Evolutionary conservation across 352 stramenopile genomes (phyloP).

Genomic region (Discostella stelligera): DNA sequence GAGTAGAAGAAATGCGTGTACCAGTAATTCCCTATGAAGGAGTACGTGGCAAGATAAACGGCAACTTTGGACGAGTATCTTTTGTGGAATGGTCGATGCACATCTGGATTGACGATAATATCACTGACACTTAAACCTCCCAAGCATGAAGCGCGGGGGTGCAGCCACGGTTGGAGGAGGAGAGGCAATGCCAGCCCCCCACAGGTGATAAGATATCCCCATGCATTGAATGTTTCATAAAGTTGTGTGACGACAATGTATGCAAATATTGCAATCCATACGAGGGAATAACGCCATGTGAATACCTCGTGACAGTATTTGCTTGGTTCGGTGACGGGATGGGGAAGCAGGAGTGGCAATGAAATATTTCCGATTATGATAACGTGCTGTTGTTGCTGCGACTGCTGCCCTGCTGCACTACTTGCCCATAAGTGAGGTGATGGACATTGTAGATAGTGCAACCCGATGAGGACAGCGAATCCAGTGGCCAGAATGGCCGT

Average conservation of each 20-base stretch:
- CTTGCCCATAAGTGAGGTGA: background rate
- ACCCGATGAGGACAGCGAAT: constrained; percentile 58
- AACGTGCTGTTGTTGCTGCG: background rate
- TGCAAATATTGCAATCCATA: constrained; percentile 86
- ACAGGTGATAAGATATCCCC: constrained; percentile 83
- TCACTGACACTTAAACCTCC: constrained; percentile 28
- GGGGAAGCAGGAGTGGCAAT: constrained; percentile 50
- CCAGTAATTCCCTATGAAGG: constrained; percentile 91
- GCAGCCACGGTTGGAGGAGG: constrained; percentile 81
- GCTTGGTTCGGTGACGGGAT: constrained; percentile 58
- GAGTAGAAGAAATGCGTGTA: constrained; percentile 90
- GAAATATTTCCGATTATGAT: background rate
- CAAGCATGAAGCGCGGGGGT: constrained; percentile 39
- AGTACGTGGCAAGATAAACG: constrained; percentile 86
- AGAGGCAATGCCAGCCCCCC: constrained; percentile 81
- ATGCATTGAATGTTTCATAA: constrained; percentile 84
- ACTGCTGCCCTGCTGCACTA: no score
- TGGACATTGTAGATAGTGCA: constrained; percentile 57
- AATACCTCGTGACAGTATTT: constrained; percentile 81
- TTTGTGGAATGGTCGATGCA: constrained; percentile 53
- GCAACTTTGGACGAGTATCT: constrained; percentile 86
- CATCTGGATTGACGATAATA: constrained; percentile 60
- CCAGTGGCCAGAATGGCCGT: constrained; percentile 62
- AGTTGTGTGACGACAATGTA: constrained; percentile 81
- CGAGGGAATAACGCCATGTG: constrained; percentile 74